Evolutionary conservation across 1,284 basidiomycete species (phyloP), one percentile per base, ranked within the genome.

Genomic region (Vanrija pseudolonga): DNA sequence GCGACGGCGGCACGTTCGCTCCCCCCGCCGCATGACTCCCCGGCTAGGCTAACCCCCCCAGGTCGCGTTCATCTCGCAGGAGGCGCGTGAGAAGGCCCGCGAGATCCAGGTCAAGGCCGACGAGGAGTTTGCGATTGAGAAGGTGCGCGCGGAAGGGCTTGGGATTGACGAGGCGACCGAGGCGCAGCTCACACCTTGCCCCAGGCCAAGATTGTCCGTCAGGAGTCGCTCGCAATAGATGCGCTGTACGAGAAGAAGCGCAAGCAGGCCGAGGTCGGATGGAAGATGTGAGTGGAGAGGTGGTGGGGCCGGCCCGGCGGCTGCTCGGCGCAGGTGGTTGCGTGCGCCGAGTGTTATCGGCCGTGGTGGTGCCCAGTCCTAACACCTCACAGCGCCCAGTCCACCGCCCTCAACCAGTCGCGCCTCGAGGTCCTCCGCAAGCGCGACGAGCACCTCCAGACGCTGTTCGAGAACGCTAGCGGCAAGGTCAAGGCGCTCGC

Each of bases 1-100:
- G 22, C 45, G 45, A n/a, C n/a, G n/a, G n/a, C n/a, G 18, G 26
- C 23, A 71, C 38, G 26, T 36, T 18, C 32, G 48, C 46, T 14
- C 28, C 22, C 8, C 12, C 39, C 40, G 3, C 26, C 42, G 44
- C 18, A n/a, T n/a, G 11, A 18, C 18, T 19, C 23, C 22, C 15
- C n/a, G 23, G 23, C 20, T 9, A 14, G 18, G 48, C 51, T 56
- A 6, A 53, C 50, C 12, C 26, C 44, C 4, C n/a, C 63, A 94
- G 91, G 90, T 95, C 49, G 86, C 90, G 56, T 96, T 95, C 81
- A 96, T 96, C 82, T 92, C 89, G 77, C 93, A 96, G 76, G 93
- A 97, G 77, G 93, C 93, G 3, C 78, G 89, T 63, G 94, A 97
- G 80, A 97, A 97, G 78, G 92, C 90, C 1, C 82, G 94, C n/a